A percentile compares a stretch with the other conserved stretches of the same genome.
Evolutionary conservation across 2,329 filamentous ascomycete genomes (phyloP).

Genomic region (Colletotrichum eleusines): DNA sequence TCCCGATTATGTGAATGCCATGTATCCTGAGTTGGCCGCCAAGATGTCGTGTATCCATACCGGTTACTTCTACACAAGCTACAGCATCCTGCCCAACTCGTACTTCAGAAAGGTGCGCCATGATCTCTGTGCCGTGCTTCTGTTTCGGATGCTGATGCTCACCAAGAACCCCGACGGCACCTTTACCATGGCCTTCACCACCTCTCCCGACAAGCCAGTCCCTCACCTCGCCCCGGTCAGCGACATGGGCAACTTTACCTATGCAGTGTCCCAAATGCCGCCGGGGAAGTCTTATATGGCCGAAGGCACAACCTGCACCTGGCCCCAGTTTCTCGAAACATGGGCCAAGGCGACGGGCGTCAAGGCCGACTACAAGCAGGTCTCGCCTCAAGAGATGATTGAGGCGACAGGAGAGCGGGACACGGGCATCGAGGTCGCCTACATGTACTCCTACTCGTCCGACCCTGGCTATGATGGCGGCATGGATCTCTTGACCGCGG

Average conservation of each 20-base stretch:
- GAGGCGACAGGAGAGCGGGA: slow-evolving; percentile 53
- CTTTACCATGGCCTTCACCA: slow-evolving; percentile 62
- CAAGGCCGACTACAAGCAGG: slow-evolving; percentile 53
- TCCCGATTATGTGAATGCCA: slow-evolving; percentile 57
- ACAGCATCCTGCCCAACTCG: slow-evolving; percentile 58
- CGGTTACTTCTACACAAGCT: slow-evolving; percentile 62
- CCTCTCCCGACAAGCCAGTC: slow-evolving; percentile 51
- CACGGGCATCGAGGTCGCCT: slow-evolving; percentile 56
- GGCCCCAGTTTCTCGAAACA: slow-evolving; percentile 58
- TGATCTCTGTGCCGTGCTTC: not conserved
- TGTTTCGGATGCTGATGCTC: slow-evolving; percentile 44
- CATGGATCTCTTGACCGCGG: slow-evolving; percentile 56
- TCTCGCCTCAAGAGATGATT: slow-evolving; percentile 57
- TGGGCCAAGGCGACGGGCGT: slow-evolving; percentile 56
- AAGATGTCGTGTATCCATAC: slow-evolving; percentile 67
- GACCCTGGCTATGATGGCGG: slow-evolving; percentile 64
- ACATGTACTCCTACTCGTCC: slow-evolving; percentile 62
- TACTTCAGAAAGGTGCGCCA: slow-evolving; percentile 61
- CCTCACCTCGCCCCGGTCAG: slow-evolving; percentile 61
- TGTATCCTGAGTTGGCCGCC: slow-evolving; percentile 56
- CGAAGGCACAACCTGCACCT: slow-evolving; percentile 58
- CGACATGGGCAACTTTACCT: slow-evolving; percentile 62
- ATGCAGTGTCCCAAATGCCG: slow-evolving; percentile 62
- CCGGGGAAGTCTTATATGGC: slow-evolving; percentile 63
- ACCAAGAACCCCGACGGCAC: slow-evolving; percentile 51